These are phyloP conservation scores for Biscogniauxia sp. DNA, from an alignment of 2,329 filamentous ascomycete species.

Conservation along the genomic window DNA sequence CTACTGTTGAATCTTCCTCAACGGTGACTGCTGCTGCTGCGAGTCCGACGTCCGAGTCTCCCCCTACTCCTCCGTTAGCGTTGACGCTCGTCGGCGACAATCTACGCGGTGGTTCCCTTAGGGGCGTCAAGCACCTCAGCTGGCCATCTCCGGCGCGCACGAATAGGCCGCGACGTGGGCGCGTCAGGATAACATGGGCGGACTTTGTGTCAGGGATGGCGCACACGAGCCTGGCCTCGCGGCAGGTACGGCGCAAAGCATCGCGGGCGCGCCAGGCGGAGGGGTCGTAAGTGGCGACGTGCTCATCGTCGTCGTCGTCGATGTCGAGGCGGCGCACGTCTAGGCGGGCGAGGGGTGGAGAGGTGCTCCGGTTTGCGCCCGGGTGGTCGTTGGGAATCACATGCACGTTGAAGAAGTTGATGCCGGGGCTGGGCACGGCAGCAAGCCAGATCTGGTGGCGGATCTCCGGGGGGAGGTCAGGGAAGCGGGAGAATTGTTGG, in stretches of 20 bases:
- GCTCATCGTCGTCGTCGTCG: slow-evolving; percentile 23
- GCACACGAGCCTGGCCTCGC: slow-evolving; percentile 27
- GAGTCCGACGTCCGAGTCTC: too few species aligned
- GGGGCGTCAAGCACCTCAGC: slow-evolving; percentile 19
- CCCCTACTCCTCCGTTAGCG: not conserved
- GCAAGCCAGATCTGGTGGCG: slow-evolving; percentile 28
- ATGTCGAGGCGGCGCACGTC: slow-evolving; percentile 31
- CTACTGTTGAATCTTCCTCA: too few species aligned
- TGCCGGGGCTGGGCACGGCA: slow-evolving; percentile 26
- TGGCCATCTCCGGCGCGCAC: slow-evolving; percentile 29
- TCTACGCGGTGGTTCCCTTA: not conserved
- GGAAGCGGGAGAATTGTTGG: slow-evolving; percentile 22
- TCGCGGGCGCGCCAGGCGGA: slow-evolving; percentile 29
- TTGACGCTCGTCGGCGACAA: not conserved
- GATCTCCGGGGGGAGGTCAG: slow-evolving; percentile 28
- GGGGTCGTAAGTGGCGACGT: slow-evolving; percentile 30
- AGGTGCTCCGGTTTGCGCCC: slow-evolving; percentile 27
- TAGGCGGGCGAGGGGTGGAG: slow-evolving; percentile 29
- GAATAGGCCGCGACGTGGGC: slow-evolving; percentile 28
- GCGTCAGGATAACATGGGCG: slow-evolving; percentile 24
- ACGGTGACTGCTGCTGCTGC: too few species aligned
- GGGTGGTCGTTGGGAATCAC: slow-evolving; percentile 32
- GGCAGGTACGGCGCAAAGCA: slow-evolving; percentile 24
- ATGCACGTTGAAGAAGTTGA: slow-evolving; percentile 37
- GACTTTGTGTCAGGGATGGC: slow-evolving; percentile 19